Percentiles rank a stretch among this genome's conserved stretches.
Evolutionary conservation across 371 early-diverging fungal species (phyloP).

Genomic region (Mortierella sp.): DNA sequence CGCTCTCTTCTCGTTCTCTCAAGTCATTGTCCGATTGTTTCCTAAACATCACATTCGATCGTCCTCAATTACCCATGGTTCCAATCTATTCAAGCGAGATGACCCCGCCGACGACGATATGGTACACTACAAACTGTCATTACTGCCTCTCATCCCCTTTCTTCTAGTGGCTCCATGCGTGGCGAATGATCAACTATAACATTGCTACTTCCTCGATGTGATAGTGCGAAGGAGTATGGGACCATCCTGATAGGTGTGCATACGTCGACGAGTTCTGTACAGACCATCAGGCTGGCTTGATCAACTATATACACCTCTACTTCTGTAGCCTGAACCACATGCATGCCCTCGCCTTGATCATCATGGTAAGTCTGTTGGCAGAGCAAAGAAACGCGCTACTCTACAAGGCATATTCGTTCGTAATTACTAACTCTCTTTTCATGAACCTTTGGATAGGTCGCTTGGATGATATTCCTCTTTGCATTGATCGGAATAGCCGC

Average conservation of each 20-base stretch:
- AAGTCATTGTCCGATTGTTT: conserved; percentile 27
- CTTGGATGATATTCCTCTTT: conserved; percentile 72
- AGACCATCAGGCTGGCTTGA: conserved; percentile 63
- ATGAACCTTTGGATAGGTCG: conserved; percentile 53
- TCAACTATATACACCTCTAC: conserved; percentile 71
- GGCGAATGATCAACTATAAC: background rate
- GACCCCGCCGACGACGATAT: background rate
- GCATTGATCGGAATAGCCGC: conserved; percentile 76
- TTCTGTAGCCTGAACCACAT: conserved; percentile 66
- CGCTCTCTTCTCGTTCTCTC: conserved; percentile 30
- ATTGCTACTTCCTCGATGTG: background rate
- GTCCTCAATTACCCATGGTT: background rate
- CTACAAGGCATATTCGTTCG: too few species aligned
- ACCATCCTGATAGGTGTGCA: conserved; percentile 66
- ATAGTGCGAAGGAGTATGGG: conserved; percentile 66
- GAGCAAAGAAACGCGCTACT: too few species aligned
- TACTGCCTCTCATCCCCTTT: background rate
- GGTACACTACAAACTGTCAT: background rate
- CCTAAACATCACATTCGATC: conserved; percentile 14
- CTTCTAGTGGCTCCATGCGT: too few species aligned
- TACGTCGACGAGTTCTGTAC: conserved; percentile 65
- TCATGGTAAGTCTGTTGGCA: conserved; percentile 59
- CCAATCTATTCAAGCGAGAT: conserved; percentile 24
- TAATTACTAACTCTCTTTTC: background rate
- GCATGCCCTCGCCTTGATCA: conserved; percentile 58